Base-by-base conservation (phyloP, 2,329 filamentous ascomycete species). In the Blastomyces parvus region DNA sequence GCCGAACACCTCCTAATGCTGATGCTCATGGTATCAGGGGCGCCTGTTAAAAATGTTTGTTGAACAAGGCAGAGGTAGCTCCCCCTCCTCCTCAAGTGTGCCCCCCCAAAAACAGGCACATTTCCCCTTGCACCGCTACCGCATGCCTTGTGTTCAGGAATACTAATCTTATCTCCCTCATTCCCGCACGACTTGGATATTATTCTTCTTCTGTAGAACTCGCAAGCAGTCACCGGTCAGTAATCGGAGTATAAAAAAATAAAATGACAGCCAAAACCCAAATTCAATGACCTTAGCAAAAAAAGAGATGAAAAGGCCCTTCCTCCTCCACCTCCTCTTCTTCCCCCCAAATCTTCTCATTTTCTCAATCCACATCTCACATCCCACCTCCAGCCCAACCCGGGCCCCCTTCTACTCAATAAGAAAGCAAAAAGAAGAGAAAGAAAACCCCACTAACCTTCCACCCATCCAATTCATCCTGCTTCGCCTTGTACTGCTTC, bases 401-500 rank as follows among this genome's bases (percentile, higher is more conserved):
- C 30, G 2, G 4, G 7, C 5, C 30, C 30, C n/a, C 17, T 4
- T 19, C 27, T 9, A 13, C 36, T 17, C 22, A 30, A 2, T 13
- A 11, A 33, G 3, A 22, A 30, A 42, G 14, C 46, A 52, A 53
- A 17, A 5, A 50, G 33, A 48, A 13, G 8, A 48, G 6, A 40
- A 59, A 13, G 25, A 40, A 25, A 19, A 73, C 86, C 30, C 30
- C 3, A 33, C 30, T 64, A 79, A 95, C 93, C 90, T 99, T 99
- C 94, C 94, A 99, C 77, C 88, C 92, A 75, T 99, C 93, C 82
- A 99, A 85, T 74, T 99, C 94, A 52, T 91, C 86, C 76, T 99
- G 92, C 78, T 96, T 96, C 40, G 82, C 80, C 81, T 96, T 96
- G 82, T 97, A 97, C 79, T 96, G 91, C 83, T 96, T 97, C 69